Conservation (phyloP, 805 yeast genomes). For the Saccharomycopsis oosterbeekiorum region DNA sequence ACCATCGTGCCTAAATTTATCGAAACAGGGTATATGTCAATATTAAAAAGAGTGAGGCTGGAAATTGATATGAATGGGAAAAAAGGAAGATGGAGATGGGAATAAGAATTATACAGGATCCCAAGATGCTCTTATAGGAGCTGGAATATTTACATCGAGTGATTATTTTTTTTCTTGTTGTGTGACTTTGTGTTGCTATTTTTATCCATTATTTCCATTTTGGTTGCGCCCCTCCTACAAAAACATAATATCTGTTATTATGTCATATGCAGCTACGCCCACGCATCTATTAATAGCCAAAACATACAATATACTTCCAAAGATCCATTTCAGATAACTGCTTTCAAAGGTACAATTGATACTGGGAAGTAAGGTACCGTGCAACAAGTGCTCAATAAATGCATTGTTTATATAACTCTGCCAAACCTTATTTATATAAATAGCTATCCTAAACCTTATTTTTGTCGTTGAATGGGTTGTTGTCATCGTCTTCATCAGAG, state of each 20-base stretch:
- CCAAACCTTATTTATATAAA: too few relatives aligned
- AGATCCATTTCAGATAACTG: too few relatives aligned
- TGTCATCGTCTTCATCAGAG: constrained; percentile 16
- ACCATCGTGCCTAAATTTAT: not conserved
- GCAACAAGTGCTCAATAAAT: too few relatives aligned
- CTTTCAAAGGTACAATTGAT: too few relatives aligned
- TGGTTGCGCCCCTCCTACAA: not conserved
- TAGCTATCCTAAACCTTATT: constrained; percentile 5
- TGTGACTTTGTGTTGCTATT: not conserved
- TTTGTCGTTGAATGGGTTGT: constrained; percentile 17
- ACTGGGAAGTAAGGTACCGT: too few relatives aligned
- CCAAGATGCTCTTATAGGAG: not conserved
- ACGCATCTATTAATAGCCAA: not conserved
- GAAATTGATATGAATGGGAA: not conserved
- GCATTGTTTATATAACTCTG: too few relatives aligned
- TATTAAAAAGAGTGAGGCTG: too few relatives aligned
- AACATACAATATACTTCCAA: not conserved
- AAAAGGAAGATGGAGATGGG: not conserved
- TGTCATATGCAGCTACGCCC: not conserved
- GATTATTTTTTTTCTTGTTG: not conserved
- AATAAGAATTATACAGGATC: not conserved
- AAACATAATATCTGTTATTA: not conserved
- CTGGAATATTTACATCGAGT: not conserved
- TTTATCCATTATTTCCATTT: not conserved
- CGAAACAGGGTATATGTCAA: too few relatives aligned